Percentiles rank a stretch among this genome's conserved stretches.
Conservation (phyloP, 441 rosid genomes). For the Hura crepitans region DNA sequence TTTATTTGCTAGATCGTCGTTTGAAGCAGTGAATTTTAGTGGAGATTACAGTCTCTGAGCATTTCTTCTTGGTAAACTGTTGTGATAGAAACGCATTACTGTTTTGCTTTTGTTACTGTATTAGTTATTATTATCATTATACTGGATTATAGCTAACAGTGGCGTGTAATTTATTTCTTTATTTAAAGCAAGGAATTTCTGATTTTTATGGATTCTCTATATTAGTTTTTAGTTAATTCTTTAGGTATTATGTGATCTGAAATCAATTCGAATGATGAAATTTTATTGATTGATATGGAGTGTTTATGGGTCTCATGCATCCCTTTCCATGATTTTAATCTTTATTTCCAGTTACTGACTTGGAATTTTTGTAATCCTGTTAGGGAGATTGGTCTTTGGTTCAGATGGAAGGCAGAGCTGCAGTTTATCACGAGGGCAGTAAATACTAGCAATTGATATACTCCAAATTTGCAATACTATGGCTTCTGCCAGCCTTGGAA, state of each 20-base stretch:
- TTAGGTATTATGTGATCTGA: not conserved
- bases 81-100: not conserved
- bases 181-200: not conserved
- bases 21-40: not conserved
- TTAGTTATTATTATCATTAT: not conserved
- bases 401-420: conserved; percentile 34
- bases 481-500: conserved; percentile 85
- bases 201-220: not conserved
- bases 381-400: conserved; percentile 44
- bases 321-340: conserved; percentile 1
- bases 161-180: not conserved
- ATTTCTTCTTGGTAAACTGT: not conserved
- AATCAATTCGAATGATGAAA: not conserved
- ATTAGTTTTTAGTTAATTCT: not conserved
- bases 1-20: conserved; percentile 6
- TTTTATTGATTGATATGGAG: not conserved
- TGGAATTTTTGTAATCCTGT: conserved; percentile 27
- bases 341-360: conserved; percentile 19
- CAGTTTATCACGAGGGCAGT: conserved; percentile 30
- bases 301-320: not conserved
- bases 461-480: conserved; percentile 31
- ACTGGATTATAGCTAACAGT: not conserved
- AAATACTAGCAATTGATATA: conserved; percentile 35
- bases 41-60: not conserved
- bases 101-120: not conserved